Percentiles rank a stretch among this genome's conserved stretches.
These are phyloP conservation scores for Zygosaccharomyces sapae DNA, from an alignment of 1,139 yeast genomes.

Conservation along the genomic window DNA sequence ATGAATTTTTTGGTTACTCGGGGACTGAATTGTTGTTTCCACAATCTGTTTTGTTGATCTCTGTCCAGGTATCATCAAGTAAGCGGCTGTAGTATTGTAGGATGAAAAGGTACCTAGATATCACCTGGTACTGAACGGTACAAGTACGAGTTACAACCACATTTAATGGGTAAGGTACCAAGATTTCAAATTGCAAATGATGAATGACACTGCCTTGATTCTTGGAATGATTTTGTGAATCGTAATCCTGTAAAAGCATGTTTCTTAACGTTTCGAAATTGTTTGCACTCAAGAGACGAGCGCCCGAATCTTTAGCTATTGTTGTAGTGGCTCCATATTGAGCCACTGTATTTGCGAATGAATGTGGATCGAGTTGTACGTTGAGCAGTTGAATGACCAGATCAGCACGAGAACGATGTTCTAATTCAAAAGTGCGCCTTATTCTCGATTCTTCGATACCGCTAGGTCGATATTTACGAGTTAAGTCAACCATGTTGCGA, in stretches of 20 bases:
- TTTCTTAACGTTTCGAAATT: constrained; percentile 27
- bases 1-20: constrained; percentile 18
- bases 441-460: constrained; percentile 20
- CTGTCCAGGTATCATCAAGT: constrained; percentile 69
- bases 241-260: constrained; percentile 21
- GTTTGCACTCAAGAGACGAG: constrained; percentile 19
- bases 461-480: constrained; percentile 17
- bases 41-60: constrained; percentile 61
- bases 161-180: constrained; percentile 83
- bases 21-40: constrained; percentile 49
- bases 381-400: constrained; percentile 31
- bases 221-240: constrained; percentile 37
- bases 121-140: constrained; percentile 71
- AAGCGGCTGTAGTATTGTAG: constrained; percentile 58
- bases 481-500: constrained; percentile 28
- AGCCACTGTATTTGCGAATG: constrained; percentile 26
- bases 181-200: constrained; percentile 60
- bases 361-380: constrained; percentile 33
- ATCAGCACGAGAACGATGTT: constrained; percentile 16
- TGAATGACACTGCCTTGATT: constrained; percentile 42
- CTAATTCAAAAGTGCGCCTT: constrained; percentile 27
- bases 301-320: constrained; percentile 8
- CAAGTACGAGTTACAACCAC: constrained; percentile 67
- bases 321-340: constrained; percentile 17
- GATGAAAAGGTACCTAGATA: constrained; percentile 67